phyloP scores from a whole-genome alignment of 257 asterid genomes.

The Craterostigma plantagineum region DNA sequence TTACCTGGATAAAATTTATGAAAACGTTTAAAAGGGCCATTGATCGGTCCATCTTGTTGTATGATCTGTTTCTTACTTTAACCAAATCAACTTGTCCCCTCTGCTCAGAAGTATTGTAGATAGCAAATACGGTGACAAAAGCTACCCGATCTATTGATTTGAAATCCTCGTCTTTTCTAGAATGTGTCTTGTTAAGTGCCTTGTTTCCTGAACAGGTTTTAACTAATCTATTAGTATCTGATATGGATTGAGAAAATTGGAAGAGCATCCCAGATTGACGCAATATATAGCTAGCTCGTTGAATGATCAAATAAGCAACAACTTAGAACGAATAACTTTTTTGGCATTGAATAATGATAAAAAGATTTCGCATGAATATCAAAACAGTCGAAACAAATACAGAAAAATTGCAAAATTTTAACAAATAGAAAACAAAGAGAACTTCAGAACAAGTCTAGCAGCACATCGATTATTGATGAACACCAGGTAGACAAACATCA shows the following conservation, averaged over 20 bases:
- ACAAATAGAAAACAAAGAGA: too few species aligned
- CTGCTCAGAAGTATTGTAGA: conserved; percentile 37
- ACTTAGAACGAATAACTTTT: too few species aligned
- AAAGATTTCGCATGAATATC: too few species aligned
- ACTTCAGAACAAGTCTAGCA: too few species aligned
- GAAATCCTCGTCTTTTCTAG: conserved; percentile 13
- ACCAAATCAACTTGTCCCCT: conserved; percentile 31
- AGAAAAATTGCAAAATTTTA: too few species aligned
- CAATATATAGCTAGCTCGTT: too few species aligned
- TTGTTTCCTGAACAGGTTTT: conserved; percentile 30
- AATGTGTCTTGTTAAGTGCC: conserved; percentile 51
- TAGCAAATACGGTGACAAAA: conserved; percentile 63
- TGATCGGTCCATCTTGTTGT: conserved; percentile 66
- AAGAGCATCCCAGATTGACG: background rate
- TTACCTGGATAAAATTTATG: conserved; percentile 78
- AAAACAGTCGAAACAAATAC: too few species aligned
- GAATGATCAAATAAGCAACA: too few species aligned
- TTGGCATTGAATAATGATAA: too few species aligned
- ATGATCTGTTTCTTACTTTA: conserved; percentile 54
- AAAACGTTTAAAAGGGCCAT: conserved; percentile 60
- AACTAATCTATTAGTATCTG: background rate
- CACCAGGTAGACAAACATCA: too few species aligned
- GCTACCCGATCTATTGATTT: conserved; percentile 22
- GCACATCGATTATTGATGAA: too few species aligned
- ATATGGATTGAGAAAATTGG: conserved; percentile 1